Base-by-base conservation (phyloP, 208 protist species). In the Trypanosoma scelopori region DNA sequence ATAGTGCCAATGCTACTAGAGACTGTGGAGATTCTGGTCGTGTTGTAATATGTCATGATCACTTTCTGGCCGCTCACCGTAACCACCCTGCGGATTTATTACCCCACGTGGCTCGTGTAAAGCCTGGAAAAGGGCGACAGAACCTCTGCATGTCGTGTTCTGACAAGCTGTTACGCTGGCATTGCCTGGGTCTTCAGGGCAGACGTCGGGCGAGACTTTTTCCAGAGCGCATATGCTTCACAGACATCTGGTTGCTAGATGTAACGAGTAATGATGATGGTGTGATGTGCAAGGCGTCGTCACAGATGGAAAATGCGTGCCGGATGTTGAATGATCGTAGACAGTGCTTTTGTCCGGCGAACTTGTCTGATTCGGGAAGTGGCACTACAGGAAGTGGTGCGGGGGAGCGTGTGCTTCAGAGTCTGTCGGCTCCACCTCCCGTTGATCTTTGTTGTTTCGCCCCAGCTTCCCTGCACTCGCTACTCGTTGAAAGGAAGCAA, bases 121-220 rank as follows among this genome's bases (percentile, higher is more conserved):
- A 97, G 69, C 92, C 92, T 22, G 92, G 92, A 20, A 81, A 83
- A 27, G 92, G 92, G 0, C 65, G 61, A 6, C 71, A 80, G 22
- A 94, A 87, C 58, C 66, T 94, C 45, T 82, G 73, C 58, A 96
- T 97, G 92, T 94, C 86, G 20, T 97, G 92, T 75, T 88, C 78
- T 0, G 92, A 97, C 69, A 97, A 97, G 57, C 65, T 97, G 27
- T 84, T 84, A 71, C 77, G 82, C 39, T 97, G 92, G 90, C 65
- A 55, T 49, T 62, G 69, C 43, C 35, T 85, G 32, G 92, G 92
- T 22, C 35, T 97, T 49, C 84, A 93, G 65, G 89, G 89, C 7
- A 28, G 66, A 23, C 72, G 84, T 20, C 72, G 80, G 16, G 53
- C 59, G 3, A 15, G 41, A 11, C 28, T 94, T 12, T 80, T 82